Evolutionary conservation across 257 asterid genomes (phyloP).

Genomic region (Ligustrum vulgare): DNA sequence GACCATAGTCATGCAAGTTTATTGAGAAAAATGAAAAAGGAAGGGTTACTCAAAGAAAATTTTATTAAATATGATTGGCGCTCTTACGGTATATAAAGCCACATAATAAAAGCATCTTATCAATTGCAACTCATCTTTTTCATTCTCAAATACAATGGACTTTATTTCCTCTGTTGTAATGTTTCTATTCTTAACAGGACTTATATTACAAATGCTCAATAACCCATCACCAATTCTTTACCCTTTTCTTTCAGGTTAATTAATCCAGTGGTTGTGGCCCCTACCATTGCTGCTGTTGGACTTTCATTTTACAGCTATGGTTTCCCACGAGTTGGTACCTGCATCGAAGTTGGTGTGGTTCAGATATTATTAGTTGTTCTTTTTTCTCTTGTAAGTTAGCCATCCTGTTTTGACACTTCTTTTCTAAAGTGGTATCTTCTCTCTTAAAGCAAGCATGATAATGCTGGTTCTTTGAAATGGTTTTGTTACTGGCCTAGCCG

Average conservation of each 20-base stretch:
- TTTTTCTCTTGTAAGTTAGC: conserved; percentile 83
- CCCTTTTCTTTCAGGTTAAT: conserved; percentile 58
- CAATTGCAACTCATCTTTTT: neutral
- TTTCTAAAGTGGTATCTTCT: neutral
- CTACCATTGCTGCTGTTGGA: conserved; percentile 95
- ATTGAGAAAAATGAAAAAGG: neutral
- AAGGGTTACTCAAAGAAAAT: neutral
- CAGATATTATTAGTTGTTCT: conserved; percentile 78
- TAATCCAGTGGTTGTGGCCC: conserved; percentile 95
- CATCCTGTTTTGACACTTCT: neutral
- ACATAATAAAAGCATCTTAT: neutral
- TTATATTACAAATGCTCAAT: neutral
- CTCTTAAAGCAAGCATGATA: neutral
- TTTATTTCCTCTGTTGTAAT: neutral
- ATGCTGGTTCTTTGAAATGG: neutral
- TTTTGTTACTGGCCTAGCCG: neutral
- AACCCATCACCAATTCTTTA: conserved; percentile 16
- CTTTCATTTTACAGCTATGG: conserved; percentile 97
- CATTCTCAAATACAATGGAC: neutral
- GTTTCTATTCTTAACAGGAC: neutral
- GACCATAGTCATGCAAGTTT: neutral
- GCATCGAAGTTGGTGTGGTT: conserved; percentile 86
- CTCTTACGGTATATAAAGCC: neutral
- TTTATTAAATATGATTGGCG: neutral
- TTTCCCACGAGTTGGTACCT: conserved; percentile 86